A percentile compares a stretch with the other conserved stretches of the same genome.
Conservation (phyloP, 192 early-diverging fungal genomes). For the Coemansia pectinata region DNA sequence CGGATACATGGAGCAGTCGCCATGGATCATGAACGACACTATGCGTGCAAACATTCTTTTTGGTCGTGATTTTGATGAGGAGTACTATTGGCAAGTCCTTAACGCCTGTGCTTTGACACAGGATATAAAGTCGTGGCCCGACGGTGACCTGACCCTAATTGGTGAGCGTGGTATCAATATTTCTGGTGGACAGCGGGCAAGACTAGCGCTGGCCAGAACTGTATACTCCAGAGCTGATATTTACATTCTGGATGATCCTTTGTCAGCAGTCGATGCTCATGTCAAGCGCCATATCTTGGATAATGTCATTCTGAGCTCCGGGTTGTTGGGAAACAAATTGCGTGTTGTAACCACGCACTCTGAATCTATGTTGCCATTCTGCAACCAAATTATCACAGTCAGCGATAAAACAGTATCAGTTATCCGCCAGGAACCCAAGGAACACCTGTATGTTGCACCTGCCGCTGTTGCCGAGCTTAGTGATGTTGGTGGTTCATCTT, state of each 20-base stretch:
- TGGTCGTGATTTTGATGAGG: slow-evolving; percentile 13
- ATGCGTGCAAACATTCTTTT: slow-evolving; percentile 16
- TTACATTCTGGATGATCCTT: neutral
- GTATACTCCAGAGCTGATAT: slow-evolving; percentile 23
- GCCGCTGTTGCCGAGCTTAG: neutral
- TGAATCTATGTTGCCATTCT: slow-evolving; percentile 1
- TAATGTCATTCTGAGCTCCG: slow-evolving; percentile 12
- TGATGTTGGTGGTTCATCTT: no score
- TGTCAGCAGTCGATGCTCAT: neutral
- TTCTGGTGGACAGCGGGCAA: slow-evolving; percentile 17
- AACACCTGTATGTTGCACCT: neutral
- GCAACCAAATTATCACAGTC: neutral
- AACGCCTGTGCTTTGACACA: neutral
- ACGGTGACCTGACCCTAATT: neutral
- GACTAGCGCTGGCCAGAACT: slow-evolving; percentile 15
- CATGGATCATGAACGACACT: slow-evolving; percentile 29
- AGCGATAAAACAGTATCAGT: no score
- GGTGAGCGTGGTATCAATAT: slow-evolving; percentile 18
- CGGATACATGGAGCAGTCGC: slow-evolving; percentile 75
- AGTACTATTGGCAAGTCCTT: neutral
- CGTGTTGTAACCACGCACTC: neutral
- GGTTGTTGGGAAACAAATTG: slow-evolving; percentile 10
- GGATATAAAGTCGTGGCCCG: neutral
- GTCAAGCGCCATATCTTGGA: slow-evolving; percentile 11
- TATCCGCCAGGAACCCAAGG: neutral